Percentiles rank a stretch among this genome's conserved stretches.
Evolutionary conservation across 73 alveolate species (phyloP).

Genomic region (Tetrahymena elliotti): DNA sequence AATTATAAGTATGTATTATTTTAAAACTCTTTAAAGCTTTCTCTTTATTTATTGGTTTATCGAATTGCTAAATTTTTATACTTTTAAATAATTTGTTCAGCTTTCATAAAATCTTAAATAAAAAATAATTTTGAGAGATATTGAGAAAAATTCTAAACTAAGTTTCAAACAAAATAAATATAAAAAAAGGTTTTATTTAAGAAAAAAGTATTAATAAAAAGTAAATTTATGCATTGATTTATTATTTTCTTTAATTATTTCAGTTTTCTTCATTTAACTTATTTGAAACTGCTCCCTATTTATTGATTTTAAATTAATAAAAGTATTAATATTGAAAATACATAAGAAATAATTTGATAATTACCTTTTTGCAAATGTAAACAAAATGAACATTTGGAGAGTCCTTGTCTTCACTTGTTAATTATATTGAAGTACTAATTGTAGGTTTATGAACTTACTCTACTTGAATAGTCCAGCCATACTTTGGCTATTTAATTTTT

Average conservation of each 20-base stretch:
- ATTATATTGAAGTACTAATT: constrained; percentile 72
- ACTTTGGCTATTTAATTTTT: not conserved
- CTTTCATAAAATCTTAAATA: no score
- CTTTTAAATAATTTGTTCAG: no score
- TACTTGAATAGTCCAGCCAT: constrained; percentile 48
- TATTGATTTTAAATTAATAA: not conserved
- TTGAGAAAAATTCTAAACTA: no score
- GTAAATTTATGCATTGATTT: not conserved
- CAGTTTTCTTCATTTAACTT: not conserved
- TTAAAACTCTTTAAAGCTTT: no score
- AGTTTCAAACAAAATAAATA: not conserved
- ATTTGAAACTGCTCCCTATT: not conserved
- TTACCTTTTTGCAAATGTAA: constrained; percentile 67
- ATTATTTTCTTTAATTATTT: not conserved
- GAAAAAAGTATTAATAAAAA: not conserved
- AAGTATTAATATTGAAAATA: no score
- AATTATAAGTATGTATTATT: no score
- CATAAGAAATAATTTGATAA: not conserved
- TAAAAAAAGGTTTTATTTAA: no score
- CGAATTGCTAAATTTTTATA: no score
- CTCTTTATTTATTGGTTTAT: no score
- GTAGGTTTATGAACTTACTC: constrained; percentile 93
- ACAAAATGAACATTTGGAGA: constrained; percentile 92
- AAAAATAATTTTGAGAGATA: no score
- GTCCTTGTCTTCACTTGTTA: constrained; percentile 88